Evolutionary conservation across 495 filamentous ascomycete species (phyloP).

Genomic region (Hypoxylon trugodes): DNA sequence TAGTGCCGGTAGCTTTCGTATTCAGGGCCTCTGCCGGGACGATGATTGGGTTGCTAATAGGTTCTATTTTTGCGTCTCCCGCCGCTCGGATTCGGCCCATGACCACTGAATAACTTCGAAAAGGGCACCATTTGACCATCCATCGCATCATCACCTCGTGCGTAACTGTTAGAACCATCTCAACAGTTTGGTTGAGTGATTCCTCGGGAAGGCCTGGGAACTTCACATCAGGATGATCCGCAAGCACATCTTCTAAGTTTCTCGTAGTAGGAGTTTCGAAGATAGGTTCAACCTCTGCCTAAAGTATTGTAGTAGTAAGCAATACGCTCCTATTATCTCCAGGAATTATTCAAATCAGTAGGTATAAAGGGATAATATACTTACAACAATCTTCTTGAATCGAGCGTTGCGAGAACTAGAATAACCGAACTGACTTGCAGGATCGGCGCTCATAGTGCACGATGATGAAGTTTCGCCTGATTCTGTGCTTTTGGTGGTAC

Average conservation of each 20-base stretch:
- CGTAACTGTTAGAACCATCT: slow-evolving; percentile 6
- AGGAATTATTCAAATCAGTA: no score
- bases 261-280: not conserved
- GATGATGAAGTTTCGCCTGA: no score
- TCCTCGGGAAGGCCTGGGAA: slow-evolving; percentile 9
- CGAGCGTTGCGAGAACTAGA: not conserved
- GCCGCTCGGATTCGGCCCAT: not conserved
- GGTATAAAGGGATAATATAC: not conserved
- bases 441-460: not conserved
- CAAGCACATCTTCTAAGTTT: slow-evolving; percentile 20
- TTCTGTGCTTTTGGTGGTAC: no score
- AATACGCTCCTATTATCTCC: no score
- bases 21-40: slow-evolving; percentile 31
- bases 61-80: no score
- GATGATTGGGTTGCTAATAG: no score
- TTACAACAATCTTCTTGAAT: not conserved
- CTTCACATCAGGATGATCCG: slow-evolving; percentile 16
- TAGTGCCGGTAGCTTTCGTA: not conserved
- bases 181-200: not conserved
- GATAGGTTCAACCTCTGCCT: not conserved
- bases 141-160: slow-evolving; percentile 24
- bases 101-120: no score
- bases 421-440: not conserved
- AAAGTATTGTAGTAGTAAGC: not conserved
- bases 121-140: slow-evolving; percentile 29